A percentile compares a stretch with the other conserved stretches of the same genome.
phyloP scores from a whole-genome alignment of 192 early-diverging fungal genomes.

The Coemansia sp. region DNA sequence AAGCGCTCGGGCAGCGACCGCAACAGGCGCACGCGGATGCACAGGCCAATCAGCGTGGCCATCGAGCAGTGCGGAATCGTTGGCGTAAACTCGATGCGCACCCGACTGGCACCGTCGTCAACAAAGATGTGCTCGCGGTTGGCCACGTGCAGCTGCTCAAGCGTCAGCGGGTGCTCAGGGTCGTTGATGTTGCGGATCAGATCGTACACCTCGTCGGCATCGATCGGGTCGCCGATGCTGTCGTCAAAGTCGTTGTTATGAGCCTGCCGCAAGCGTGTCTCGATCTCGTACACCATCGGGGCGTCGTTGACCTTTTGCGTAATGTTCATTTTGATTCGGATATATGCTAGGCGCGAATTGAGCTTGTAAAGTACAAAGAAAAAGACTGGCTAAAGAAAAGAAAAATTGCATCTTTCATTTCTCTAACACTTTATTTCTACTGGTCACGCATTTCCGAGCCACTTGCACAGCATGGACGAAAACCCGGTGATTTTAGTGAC shows the following conservation, averaged over 20 bases:
- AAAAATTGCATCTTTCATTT: background rate
- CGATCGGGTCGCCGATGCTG: conserved; percentile 67
- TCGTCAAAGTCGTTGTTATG: conserved; percentile 72
- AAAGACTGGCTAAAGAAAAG: conserved; percentile 5
- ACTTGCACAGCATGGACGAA: conserved; percentile 34
- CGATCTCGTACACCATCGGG: conserved; percentile 74
- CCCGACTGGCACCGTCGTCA: conserved; percentile 62
- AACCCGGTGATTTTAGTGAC: conserved; percentile 48
- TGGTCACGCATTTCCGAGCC: background rate
- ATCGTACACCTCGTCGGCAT: conserved; percentile 89
- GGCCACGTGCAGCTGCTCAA: conserved; percentile 96
- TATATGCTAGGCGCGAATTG: background rate
- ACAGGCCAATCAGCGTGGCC: conserved; percentile 97
- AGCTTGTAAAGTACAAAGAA: conserved; percentile 8
- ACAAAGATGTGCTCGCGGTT: conserved; percentile 83
- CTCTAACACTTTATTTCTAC: background rate
- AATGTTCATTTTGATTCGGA: conserved; percentile 41
- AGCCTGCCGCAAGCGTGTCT: conserved; percentile 33
- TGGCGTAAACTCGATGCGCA: conserved; percentile 88
- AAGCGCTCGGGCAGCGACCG: conserved; percentile 84
- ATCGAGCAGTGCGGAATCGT: conserved; percentile 99
- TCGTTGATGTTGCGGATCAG: conserved; percentile 95
- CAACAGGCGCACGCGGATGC: conserved; percentile 90
- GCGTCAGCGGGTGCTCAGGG: conserved; percentile 95
- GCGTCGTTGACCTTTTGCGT: conserved; percentile 70